Conservation (phyloP, 768 basidiomycete genomes). For the Kockovaella imperatae region DNA sequence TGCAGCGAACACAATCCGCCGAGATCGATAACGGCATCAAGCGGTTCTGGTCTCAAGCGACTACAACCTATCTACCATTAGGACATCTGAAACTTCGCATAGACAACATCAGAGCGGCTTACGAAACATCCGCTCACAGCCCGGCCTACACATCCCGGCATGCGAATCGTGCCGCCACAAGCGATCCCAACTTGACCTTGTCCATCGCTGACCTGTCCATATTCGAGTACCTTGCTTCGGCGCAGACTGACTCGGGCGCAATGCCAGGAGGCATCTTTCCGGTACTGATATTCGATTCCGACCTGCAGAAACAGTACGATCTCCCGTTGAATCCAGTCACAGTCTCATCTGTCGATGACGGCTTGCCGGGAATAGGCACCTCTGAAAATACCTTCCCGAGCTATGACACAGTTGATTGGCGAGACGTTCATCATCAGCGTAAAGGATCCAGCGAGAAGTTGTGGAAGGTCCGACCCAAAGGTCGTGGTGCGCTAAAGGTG, state of each 20-base stretch:
- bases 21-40: too few species aligned
- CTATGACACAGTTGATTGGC: constrained; percentile 38
- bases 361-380: too few species aligned
- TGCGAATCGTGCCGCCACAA: constrained; percentile 2
- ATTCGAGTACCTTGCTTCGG: constrained; percentile 34
- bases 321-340: not conserved
- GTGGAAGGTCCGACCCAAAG: constrained; percentile 32
- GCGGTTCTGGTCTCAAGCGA: constrained; percentile 32
- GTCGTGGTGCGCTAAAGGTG: constrained; percentile 27
- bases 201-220: constrained; percentile 26
- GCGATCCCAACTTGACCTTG: constrained; percentile 8
- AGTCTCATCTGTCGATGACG: not conserved
- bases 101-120: constrained; percentile 17
- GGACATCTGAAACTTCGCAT: constrained; percentile 31
- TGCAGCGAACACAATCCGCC: constrained; percentile 1
- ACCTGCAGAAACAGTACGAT: constrained; percentile 57
- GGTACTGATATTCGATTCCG: constrained; percentile 65
- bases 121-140: constrained; percentile 3
- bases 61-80: constrained; percentile 19
- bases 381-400: constrained; percentile 39
- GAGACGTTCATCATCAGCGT: constrained; percentile 24
- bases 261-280: constrained; percentile 48
- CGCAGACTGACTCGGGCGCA: constrained; percentile 1
- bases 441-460: constrained; percentile 29
- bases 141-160: not conserved